Evolutionary conservation across 306 rosid species (phyloP).

Genomic region (Cucurbita ficifolia): DNA sequence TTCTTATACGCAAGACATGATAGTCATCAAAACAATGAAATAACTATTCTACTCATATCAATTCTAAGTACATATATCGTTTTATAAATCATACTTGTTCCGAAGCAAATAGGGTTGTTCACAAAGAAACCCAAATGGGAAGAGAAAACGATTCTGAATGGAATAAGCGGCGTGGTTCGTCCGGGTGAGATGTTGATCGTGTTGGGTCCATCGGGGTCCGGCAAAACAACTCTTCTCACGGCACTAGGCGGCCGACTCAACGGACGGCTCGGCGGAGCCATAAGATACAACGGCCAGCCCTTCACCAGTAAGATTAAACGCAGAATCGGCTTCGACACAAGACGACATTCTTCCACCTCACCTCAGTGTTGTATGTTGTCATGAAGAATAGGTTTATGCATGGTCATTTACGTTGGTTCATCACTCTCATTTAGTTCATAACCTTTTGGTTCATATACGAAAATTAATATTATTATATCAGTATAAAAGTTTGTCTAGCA

Average conservation of each 20-base stretch:
- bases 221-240: constrained; percentile 65
- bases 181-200: constrained; percentile 63
- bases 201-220: constrained; percentile 86
- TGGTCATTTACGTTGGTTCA: too few relatives aligned
- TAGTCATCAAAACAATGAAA: too few relatives aligned
- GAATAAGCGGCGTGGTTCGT: constrained; percentile 35
- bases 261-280: constrained; percentile 24
- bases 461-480: too few relatives aligned
- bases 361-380: too few relatives aligned
- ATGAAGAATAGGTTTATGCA: too few relatives aligned
- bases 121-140: constrained; percentile 6
- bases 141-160: constrained; percentile 40
- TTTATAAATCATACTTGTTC: too few relatives aligned
- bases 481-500: too few relatives aligned
- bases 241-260: constrained; percentile 53
- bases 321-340: constrained; percentile 59
- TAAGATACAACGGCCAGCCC: constrained; percentile 29
- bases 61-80: too few relatives aligned
- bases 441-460: too few relatives aligned
- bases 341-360: constrained; percentile 41
- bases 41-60: too few relatives aligned
- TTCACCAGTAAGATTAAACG: constrained; percentile 39
- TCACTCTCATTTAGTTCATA: too few relatives aligned
- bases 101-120: constrained; percentile 11
- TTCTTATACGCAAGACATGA: too few relatives aligned